Conservation (phyloP, 2,329 filamentous ascomycete genomes). For the Cercospora berteroae region DNA sequence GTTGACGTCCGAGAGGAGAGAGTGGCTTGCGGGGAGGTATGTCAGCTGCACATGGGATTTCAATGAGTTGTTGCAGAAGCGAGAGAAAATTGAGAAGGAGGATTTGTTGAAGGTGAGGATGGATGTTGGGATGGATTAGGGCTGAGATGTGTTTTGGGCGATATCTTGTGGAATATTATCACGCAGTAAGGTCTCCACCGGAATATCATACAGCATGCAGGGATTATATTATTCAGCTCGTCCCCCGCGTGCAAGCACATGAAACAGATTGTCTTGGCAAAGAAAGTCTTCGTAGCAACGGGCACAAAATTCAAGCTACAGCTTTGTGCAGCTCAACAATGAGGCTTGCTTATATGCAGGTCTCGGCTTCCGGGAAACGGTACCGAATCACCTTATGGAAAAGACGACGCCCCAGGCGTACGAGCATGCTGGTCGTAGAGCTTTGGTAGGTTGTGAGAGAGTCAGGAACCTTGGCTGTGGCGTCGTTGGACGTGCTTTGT, state of each 20-base stretch:
- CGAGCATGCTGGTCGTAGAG: neutral
- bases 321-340: neutral
- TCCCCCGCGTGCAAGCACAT: neutral
- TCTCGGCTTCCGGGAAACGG: neutral
- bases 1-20: constrained; percentile 36
- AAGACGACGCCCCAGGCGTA: neutral
- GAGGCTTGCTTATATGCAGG: neutral
- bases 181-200: neutral
- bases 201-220: neutral
- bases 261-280: neutral
- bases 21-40: constrained; percentile 44
- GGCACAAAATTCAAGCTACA: neutral
- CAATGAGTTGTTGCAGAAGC: constrained; percentile 38
- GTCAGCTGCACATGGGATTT: constrained; percentile 42
- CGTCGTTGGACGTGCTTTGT: neutral
- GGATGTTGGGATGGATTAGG: constrained; percentile 23
- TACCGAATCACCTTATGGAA: neutral
- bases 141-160: neutral
- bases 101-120: constrained; percentile 39
- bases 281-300: constrained; percentile 6
- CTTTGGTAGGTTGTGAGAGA: constrained; percentile 8
- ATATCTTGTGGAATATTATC: neutral
- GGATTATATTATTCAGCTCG: neutral
- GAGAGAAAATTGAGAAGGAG: constrained; percentile 37
- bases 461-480: constrained; percentile 4